Conservation (phyloP, 768 basidiomycete species). For the Psilocybe cubensis region DNA sequence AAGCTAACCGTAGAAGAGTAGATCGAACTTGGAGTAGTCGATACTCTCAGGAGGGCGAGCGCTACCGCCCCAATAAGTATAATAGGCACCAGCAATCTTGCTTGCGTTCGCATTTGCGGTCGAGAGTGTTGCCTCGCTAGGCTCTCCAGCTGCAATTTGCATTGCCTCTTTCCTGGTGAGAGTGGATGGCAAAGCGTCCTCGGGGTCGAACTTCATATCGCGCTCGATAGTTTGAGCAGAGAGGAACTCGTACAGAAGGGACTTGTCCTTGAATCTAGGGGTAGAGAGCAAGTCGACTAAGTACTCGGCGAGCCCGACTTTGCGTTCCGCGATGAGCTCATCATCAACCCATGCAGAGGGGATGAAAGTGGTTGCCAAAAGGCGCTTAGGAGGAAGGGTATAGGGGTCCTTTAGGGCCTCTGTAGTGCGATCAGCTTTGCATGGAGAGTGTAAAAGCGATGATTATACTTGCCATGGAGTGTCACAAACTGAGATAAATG, state of each 20-base stretch:
- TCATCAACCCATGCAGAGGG: slow-evolving; percentile 60
- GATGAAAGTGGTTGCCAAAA: slow-evolving; percentile 48
- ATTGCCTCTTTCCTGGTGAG: slow-evolving; percentile 41
- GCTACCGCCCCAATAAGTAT: slow-evolving; percentile 52
- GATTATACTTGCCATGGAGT: slow-evolving; percentile 33
- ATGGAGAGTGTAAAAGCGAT: background rate
- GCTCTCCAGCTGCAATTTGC: slow-evolving; percentile 18
- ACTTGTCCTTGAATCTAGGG: slow-evolving; percentile 36
- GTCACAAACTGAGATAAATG: slow-evolving; percentile 33
- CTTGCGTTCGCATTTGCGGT: slow-evolving; percentile 20
- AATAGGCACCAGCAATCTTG: slow-evolving; percentile 49
- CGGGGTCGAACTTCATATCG: slow-evolving; percentile 37
- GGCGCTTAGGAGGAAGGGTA: slow-evolving; percentile 53
- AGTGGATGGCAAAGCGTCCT: slow-evolving; percentile 52
- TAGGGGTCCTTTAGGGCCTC: slow-evolving; percentile 42
- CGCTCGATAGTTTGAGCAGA: slow-evolving; percentile 23
- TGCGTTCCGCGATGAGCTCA: slow-evolving; percentile 53
- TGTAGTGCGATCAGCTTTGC: background rate
- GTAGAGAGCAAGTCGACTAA: slow-evolving; percentile 40
- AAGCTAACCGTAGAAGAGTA: slow-evolving; percentile 66
- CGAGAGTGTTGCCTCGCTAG: slow-evolving; percentile 23
- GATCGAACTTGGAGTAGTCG: slow-evolving; percentile 68
- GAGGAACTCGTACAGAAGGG: slow-evolving; percentile 43
- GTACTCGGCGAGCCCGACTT: slow-evolving; percentile 47
- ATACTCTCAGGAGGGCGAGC: slow-evolving; percentile 57